These are phyloP conservation scores for Limnanthes douglasii DNA, from an alignment of 345 rosid species.

Conservation along the genomic window DNA sequence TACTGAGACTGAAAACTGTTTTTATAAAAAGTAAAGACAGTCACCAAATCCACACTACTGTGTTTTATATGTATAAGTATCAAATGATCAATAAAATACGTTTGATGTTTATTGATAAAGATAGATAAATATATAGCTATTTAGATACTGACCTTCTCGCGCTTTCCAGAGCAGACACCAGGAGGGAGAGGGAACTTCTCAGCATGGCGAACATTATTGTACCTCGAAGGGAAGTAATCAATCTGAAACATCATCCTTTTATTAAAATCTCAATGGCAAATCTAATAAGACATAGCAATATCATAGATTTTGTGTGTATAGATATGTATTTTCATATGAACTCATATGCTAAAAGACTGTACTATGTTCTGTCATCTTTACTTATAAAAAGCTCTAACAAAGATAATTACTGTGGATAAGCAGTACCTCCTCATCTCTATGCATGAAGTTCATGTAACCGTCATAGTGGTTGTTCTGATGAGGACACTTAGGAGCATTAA, in stretches of 20 bases:
- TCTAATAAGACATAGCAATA: not conserved
- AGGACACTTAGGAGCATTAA: conserved; percentile 89
- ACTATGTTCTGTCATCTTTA: no score
- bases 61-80: no score
- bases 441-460: conserved; percentile 93
- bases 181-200: conserved; percentile 55
- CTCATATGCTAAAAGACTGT: no score
- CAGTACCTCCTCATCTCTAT: conserved; percentile 82
- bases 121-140: not conserved
- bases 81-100: no score
- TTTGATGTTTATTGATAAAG: not conserved
- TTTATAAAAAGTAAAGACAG: no score
- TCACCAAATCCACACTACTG: no score
- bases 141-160: conserved; percentile 46
- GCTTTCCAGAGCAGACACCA: conserved; percentile 42
- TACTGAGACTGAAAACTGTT: no score
- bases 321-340: no score
- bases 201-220: conserved; percentile 71
- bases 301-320: no score
- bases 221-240: conserved; percentile 89
- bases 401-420: not conserved
- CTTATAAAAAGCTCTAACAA: not conserved
- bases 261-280: not conserved
- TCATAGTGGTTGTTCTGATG: conserved; percentile 97
- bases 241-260: conserved; percentile 25